Evolutionary conservation across 2,329 filamentous ascomycete genomes (phyloP).

Genomic region (Fusarium bulbicola): DNA sequence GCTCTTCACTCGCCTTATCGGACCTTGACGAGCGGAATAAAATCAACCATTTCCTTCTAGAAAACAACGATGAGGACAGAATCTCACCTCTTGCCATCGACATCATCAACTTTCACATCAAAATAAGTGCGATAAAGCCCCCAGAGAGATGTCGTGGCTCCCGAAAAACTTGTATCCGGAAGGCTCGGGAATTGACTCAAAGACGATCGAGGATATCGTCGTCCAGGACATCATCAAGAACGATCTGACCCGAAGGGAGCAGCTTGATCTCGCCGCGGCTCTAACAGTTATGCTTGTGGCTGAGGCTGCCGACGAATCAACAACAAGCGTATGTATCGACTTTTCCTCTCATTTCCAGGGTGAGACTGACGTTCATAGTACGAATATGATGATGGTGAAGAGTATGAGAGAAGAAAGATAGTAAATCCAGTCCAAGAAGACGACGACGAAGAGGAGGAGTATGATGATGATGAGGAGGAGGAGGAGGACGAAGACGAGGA

Average conservation of each 20-base stretch:
- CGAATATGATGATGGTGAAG: slow-evolving; percentile 25
- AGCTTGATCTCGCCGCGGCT: slow-evolving; percentile 11
- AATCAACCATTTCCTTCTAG: slow-evolving; percentile 13
- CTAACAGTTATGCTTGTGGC: slow-evolving; percentile 15
- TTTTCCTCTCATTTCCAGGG: neutral
- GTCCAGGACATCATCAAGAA: slow-evolving; percentile 23
- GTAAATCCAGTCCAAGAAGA: neutral
- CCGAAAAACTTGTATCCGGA: neutral
- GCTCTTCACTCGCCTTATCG: slow-evolving; percentile 25
- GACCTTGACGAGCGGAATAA: slow-evolving; percentile 16
- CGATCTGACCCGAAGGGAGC: neutral
- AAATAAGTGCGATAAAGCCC: neutral
- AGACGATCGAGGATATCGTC: slow-evolving; percentile 13
- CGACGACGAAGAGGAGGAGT: neutral
- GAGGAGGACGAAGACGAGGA: neutral
- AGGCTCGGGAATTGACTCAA: neutral
- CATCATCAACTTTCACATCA: slow-evolving; percentile 7
- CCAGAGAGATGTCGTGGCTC: neutral
- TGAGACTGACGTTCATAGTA: slow-evolving; percentile 27
- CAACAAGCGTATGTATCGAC: slow-evolving; percentile 22
- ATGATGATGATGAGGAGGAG: neutral
- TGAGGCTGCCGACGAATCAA: slow-evolving; percentile 4
- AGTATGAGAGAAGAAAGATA: neutral
- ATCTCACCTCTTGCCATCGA: slow-evolving; percentile 12
- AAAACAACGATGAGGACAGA: slow-evolving; percentile 8